Conservation (phyloP, 2,329 filamentous ascomycete species). For the Colletotrichum noveboracense region DNA sequence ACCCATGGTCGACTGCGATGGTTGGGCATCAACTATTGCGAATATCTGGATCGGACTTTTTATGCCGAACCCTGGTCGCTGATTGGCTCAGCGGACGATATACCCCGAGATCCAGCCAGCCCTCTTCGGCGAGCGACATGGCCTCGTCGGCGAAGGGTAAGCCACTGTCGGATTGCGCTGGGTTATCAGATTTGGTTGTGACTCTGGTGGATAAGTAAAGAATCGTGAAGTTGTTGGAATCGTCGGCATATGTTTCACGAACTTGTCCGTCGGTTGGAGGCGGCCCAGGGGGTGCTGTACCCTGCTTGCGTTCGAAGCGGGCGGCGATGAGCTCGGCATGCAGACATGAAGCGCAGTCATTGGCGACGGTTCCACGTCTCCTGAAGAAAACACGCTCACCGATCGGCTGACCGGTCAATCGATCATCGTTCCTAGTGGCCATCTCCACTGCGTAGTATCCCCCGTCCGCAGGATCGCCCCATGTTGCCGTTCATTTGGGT, state of each 20-base stretch:
- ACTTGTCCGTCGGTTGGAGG: not conserved
- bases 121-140: not conserved
- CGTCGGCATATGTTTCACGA: not conserved
- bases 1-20: not conserved
- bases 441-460: not conserved
- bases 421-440: not conserved
- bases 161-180: not conserved
- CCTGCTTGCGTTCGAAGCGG: not conserved
- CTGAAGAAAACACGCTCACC: not conserved
- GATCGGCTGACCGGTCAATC: not conserved
- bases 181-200: not conserved
- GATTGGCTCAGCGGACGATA: not conserved
- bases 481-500: slow-evolving; percentile 2
- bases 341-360: not conserved
- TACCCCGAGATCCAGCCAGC: not conserved
- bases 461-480: not conserved
- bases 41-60: not conserved
- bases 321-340: not conserved
- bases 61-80: not conserved
- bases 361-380: not conserved
- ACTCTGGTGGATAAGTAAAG: not conserved
- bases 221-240: not conserved
- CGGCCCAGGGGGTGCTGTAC: not conserved
- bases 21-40: not conserved
- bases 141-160: not conserved